A percentile compares a stretch with the other conserved stretches of the same genome.
phyloP scores from a whole-genome alignment of 495 filamentous ascomycete genomes.

The Hypomontagnella monticulosa region DNA sequence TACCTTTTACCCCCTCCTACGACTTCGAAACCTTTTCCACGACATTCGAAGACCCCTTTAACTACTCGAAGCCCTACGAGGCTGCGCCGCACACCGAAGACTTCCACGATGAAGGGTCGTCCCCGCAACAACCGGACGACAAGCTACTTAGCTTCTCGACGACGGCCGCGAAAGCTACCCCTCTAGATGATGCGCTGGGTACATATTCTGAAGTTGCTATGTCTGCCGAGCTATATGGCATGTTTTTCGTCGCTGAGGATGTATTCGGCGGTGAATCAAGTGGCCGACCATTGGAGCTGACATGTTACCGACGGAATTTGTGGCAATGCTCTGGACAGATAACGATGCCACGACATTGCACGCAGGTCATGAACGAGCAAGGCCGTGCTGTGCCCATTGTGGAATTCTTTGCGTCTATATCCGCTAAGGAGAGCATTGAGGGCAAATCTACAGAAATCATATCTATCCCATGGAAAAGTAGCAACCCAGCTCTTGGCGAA shows the following conservation, averaged over 20 bases:
- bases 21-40: constrained; percentile 64
- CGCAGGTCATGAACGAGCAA: constrained; percentile 79
- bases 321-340: constrained; percentile 90
- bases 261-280: constrained; percentile 60
- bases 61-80: constrained; percentile 64
- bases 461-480: constrained; percentile 91
- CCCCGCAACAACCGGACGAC: constrained; percentile 70
- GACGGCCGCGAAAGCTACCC: constrained; percentile 71
- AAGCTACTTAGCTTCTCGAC: constrained; percentile 83
- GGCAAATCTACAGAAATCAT: constrained; percentile 90
- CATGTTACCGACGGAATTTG: constrained; percentile 89
- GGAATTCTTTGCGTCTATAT: constrained; percentile 80
- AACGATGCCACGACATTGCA: constrained; percentile 75
- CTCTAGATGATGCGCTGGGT: constrained; percentile 68
- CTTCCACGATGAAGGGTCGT: constrained; percentile 46
- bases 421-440: constrained; percentile 90
- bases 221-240: constrained; percentile 87
- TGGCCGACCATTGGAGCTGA: constrained; percentile 79
- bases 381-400: constrained; percentile 78
- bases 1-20: constrained; percentile 64
- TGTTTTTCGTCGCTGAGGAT: constrained; percentile 92
- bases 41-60: constrained; percentile 76
- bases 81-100: constrained; percentile 41
- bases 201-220: constrained; percentile 69
- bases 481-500: constrained; percentile 64